Percentiles rank a stretch among this genome's conserved stretches.
Conservation (phyloP, 148 eudicot genomes). For the Silene uniflora region DNA sequence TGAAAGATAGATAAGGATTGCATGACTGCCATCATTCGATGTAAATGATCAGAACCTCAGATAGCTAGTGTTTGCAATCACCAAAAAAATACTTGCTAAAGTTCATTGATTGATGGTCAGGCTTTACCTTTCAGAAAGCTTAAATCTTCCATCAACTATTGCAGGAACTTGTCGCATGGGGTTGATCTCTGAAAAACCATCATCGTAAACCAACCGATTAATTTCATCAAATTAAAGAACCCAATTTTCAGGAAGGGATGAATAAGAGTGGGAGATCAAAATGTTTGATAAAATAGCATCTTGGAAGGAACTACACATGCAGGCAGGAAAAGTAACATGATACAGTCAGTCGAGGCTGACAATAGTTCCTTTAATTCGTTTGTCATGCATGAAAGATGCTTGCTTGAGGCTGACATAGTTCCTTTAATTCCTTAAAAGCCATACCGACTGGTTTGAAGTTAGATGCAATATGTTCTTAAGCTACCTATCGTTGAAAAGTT, state of each 20-base stretch:
- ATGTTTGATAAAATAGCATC: background rate
- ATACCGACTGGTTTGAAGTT: background rate
- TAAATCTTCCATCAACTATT: slow-evolving; percentile 75
- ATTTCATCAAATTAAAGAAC: background rate
- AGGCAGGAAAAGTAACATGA: background rate
- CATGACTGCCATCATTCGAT: slow-evolving; percentile 59
- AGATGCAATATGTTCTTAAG: background rate
- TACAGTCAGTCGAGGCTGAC: too few species aligned
- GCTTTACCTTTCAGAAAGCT: slow-evolving; percentile 76
- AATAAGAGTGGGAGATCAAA: background rate
- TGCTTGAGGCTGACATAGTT: too few species aligned
- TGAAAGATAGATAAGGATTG: slow-evolving; percentile 77
- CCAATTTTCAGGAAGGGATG: background rate
- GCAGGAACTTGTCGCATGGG: slow-evolving; percentile 77
- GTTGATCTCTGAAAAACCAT: slow-evolving; percentile 54
- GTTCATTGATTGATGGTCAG: background rate
- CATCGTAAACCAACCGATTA: slow-evolving; percentile 7
- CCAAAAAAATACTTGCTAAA: background rate
- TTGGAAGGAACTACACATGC: background rate
- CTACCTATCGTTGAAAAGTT: background rate
- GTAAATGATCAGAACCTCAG: slow-evolving; percentile 1
- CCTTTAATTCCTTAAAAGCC: too few species aligned
- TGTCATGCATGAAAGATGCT: too few species aligned
- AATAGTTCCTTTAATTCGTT: too few species aligned
- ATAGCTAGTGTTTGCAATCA: background rate